Percentiles rank a stretch among this genome's conserved stretches.
Conservation (phyloP, 805 yeast genomes). For the Sporopachydermia quercuum region DNA sequence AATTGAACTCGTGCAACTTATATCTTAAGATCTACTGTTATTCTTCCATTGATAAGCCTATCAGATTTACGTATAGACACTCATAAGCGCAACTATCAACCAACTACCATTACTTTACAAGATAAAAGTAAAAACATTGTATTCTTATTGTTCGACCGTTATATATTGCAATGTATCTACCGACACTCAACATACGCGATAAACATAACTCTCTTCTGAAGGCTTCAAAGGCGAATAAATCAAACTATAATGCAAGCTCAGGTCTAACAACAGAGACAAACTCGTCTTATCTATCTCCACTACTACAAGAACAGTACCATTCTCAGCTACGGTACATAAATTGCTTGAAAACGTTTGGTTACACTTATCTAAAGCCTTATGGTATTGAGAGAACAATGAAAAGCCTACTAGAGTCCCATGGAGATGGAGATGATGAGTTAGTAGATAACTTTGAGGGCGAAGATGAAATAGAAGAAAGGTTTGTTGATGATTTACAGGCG, state of each 20-base stretch:
- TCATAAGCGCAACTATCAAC: too few relatives aligned
- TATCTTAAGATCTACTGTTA: too few relatives aligned
- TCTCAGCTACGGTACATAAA: background rate
- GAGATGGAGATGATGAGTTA: slow-evolving; percentile 7
- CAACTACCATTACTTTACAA: too few relatives aligned
- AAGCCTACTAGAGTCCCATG: slow-evolving; percentile 15
- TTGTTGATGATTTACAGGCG: slow-evolving; percentile 2
- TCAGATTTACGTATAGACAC: too few relatives aligned
- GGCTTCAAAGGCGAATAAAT: background rate
- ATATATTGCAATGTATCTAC: background rate
- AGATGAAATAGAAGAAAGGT: slow-evolving; percentile 8
- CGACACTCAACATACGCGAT: background rate
- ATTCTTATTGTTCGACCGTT: too few relatives aligned
- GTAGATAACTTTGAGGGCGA: slow-evolving; percentile 10
- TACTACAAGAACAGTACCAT: background rate
- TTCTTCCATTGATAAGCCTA: too few relatives aligned
- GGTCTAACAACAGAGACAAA: background rate
- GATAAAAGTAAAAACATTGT: too few relatives aligned
- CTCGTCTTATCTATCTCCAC: background rate
- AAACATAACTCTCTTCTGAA: background rate
- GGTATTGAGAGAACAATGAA: slow-evolving; percentile 42
- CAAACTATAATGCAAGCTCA: background rate
- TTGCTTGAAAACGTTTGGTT: slow-evolving; percentile 26
- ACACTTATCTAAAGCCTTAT: slow-evolving; percentile 36
- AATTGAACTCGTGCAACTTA: too few relatives aligned